Evolutionary conservation across 331 rosid species (phyloP), one percentile per base, ranked within the genome.

Genomic region (Saraca asoca): DNA sequence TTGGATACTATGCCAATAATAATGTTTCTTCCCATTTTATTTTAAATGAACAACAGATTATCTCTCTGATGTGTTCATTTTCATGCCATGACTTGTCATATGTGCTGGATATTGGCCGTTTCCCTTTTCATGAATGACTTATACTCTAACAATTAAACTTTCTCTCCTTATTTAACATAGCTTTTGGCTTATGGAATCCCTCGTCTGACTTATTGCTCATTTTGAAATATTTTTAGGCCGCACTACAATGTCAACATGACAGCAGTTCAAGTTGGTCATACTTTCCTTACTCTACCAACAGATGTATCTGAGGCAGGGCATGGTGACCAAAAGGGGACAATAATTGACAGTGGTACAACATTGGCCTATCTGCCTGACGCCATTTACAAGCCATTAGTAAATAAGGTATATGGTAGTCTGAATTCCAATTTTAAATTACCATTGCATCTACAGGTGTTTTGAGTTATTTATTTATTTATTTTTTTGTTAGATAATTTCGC

Each of bases 271-370:
- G 89, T 93, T 64, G 98, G 98, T 51, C 84, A 9, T 9, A 33
- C 75, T 42, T 76, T 78, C 66, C 80, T 93, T 69, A 86, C 62
- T 66, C 77, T 93, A 38, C 71, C 97, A 20, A 51, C 74, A 12
- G 89, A 84, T 58, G 73, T 75, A 46, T 88, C 87, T 73, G 87
- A 79, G 63, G 81, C 70, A 9, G 87, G 87, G 38, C 31, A 1
- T 24, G 31, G 31, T 24, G 90, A 88, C 77, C 83, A 43, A 41
- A 85, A 76, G 76, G 98, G 98, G 75, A 90, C 98, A 29, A 86
- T 93, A 70, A 93, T 93, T 62, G 98, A 93, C 79, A 93, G 95
- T 51, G 97, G 98, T 55, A 93, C 98, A 78, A 93, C 98, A 61
- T 90, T 93, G 87, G 98, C 98, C 71, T 90, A 93, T 90, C 95